Conservation (phyloP, 23 red algal species). For the Pyropia haitanensis region DNA sequence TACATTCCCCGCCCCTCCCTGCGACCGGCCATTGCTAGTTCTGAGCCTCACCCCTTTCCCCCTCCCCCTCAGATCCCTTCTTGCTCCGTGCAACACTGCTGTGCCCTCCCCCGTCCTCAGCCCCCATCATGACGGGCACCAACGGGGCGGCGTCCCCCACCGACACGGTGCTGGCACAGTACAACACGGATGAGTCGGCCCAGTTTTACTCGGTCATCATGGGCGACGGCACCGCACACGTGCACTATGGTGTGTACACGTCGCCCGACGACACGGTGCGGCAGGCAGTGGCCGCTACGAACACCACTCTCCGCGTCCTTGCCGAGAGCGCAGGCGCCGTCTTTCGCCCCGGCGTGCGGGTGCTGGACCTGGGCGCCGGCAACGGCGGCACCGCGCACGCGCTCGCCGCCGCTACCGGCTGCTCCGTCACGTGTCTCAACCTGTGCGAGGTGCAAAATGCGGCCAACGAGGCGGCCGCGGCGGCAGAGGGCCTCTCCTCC, state of each 20-base stretch:
- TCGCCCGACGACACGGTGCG: neutral
- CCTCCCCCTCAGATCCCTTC: too few species aligned
- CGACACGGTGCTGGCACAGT: neutral
- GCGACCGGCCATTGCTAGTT: too few species aligned
- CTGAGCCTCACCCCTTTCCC: too few species aligned
- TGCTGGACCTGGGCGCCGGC: slow-evolving; percentile 11
- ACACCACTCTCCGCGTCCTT: neutral
- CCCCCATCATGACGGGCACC: too few species aligned
- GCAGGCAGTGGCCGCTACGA: neutral
- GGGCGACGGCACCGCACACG: neutral
- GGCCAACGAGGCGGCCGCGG: slow-evolving; percentile 1
- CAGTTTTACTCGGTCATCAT: neutral
- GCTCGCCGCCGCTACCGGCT: neutral
- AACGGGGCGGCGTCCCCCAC: too few species aligned
- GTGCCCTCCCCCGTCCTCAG: too few species aligned
- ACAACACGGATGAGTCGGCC: neutral
- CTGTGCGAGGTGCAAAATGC: slow-evolving; percentile 7
- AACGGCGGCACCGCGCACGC: slow-evolving; percentile 9
- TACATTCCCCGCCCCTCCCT: too few species aligned
- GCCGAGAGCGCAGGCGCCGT: neutral
- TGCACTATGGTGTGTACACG: neutral
- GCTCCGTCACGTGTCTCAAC: slow-evolving; percentile 8
- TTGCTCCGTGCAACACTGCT: too few species aligned
- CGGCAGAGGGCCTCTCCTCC: neutral
- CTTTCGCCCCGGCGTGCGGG: neutral